Evolutionary conservation across 1,284 basidiomycete species (phyloP).

Genomic region (Cystobasidium sp.): DNA sequence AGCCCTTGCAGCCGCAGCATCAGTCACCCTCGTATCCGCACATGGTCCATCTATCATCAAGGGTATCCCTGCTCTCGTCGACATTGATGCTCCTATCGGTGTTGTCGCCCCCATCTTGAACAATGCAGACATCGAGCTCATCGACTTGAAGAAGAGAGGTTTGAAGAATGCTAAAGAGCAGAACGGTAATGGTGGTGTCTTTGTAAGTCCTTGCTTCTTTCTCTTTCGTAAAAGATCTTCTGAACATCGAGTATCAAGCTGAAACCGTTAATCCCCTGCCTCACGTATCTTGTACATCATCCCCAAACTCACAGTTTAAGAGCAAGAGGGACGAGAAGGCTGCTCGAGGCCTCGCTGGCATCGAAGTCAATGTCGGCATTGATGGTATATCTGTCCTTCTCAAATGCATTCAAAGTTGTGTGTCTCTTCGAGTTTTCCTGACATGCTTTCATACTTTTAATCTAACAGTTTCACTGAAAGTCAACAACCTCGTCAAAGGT

Average conservation of each 20-base stretch:
- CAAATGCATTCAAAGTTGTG: too few species aligned
- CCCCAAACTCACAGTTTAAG: too few species aligned
- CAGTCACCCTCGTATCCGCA: slow-evolving; percentile 3
- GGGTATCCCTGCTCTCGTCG: slow-evolving; percentile 9
- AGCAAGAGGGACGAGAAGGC: too few species aligned
- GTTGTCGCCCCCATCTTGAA: slow-evolving; percentile 8
- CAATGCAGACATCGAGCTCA: slow-evolving; percentile 1
- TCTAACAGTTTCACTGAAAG: neutral
- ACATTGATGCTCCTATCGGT: slow-evolving; percentile 2
- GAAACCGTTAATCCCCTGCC: neutral
- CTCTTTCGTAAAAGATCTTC: neutral
- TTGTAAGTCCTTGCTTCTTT: neutral
- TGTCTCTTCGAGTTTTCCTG: too few species aligned
- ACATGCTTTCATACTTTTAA: too few species aligned
- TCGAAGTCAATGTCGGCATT: too few species aligned
- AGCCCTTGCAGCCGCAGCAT: slow-evolving; percentile 28
- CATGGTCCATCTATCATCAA: neutral
- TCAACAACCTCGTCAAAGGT: slow-evolving; percentile 8
- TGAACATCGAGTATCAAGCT: too few species aligned
- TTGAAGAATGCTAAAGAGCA: too few species aligned
- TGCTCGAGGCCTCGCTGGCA: too few species aligned
- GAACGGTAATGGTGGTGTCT: too few species aligned
- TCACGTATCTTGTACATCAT: neutral
- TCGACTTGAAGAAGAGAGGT: neutral
- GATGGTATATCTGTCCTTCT: too few species aligned